These are phyloP conservation scores for Leccinum subatratum DNA, from an alignment of 1,284 basidiomycete genomes.

Conservation along the genomic window DNA sequence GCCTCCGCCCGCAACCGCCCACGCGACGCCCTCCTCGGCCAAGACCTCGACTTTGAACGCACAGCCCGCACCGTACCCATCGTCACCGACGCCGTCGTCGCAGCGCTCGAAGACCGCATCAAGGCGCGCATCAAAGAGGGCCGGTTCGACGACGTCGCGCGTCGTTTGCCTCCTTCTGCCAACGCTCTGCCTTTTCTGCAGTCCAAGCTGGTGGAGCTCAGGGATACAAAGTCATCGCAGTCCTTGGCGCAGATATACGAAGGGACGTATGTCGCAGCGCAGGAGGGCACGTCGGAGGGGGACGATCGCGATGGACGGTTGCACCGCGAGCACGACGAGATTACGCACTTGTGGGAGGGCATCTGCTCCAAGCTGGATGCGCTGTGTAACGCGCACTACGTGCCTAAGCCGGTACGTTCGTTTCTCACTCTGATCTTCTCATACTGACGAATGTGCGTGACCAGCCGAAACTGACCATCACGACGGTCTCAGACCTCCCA, in stretches of 20 bases:
- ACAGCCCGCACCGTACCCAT: conserved; percentile 83
- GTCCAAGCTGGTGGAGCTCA: conserved; percentile 83
- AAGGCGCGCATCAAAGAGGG: conserved; percentile 85
- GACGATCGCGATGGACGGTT: conserved; percentile 89
- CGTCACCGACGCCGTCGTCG: conserved; percentile 85
- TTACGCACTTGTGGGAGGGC: conserved; percentile 78
- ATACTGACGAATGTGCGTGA: conserved; percentile 1
- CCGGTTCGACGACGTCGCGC: conserved; percentile 88
- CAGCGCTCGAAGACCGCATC: conserved; percentile 85
- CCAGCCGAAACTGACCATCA: conserved; percentile 86
- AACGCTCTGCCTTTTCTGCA: conserved; percentile 82
- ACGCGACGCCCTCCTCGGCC: conserved; percentile 86
- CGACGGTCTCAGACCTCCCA: conserved; percentile 80
- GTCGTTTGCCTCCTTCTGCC: conserved; percentile 48
- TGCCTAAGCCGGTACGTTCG: conserved; percentile 78
- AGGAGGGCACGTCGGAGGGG: conserved; percentile 42
- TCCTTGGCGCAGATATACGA: conserved; percentile 97
- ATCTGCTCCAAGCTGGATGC: conserved; percentile 91
- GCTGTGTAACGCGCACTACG: conserved; percentile 91
- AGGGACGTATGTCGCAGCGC: conserved; percentile 77
- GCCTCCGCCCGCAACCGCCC: conserved; percentile 79
- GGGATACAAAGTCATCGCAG: conserved; percentile 83
- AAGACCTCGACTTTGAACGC: conserved; percentile 94
- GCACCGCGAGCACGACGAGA: conserved; percentile 82
- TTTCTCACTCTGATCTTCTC: background rate